A percentile compares a stretch with the other conserved stretches of the same genome.
Evolutionary conservation across 75 land plant genomes (phyloP).

Genomic region (Selaginella tamariscina): DNA sequence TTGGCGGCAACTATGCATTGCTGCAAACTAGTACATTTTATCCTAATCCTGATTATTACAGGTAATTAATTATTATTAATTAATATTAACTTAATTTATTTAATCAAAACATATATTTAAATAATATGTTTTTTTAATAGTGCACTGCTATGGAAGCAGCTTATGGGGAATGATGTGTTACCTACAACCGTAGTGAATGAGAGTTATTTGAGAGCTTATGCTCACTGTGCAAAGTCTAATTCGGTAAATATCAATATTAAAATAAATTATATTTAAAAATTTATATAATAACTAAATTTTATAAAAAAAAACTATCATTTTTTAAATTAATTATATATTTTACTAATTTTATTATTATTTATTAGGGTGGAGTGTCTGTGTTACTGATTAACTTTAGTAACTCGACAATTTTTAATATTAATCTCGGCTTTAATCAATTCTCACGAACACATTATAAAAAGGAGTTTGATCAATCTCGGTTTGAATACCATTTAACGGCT

Average conservation of each 20-base stretch:
- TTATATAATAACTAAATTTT: no score
- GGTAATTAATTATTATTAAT: no score
- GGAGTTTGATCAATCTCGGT: background rate
- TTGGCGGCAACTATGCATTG: slow-evolving; percentile 85
- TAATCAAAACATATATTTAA: no score
- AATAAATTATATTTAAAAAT: background rate
- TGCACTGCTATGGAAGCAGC: background rate
- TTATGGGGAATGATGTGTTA: slow-evolving; percentile 9
- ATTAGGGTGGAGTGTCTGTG: background rate
- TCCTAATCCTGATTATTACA: slow-evolving; percentile 90
- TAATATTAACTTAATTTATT: no score
- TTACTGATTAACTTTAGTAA: background rate
- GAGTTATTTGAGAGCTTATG: background rate
- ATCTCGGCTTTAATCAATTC: no score
- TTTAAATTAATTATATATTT: background rate
- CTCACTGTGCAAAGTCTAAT: background rate
- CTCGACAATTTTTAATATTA: background rate
- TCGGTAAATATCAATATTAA: background rate
- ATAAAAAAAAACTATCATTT: no score
- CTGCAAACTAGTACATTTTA: slow-evolving; percentile 52
- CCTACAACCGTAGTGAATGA: background rate
- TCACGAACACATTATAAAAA: background rate
- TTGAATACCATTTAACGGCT: slow-evolving; percentile 61
- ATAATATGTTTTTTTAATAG: background rate
- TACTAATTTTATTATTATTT: background rate